These are phyloP conservation scores for Leishmania turanica DNA, from an alignment of 208 protist species.

Conservation along the genomic window DNA sequence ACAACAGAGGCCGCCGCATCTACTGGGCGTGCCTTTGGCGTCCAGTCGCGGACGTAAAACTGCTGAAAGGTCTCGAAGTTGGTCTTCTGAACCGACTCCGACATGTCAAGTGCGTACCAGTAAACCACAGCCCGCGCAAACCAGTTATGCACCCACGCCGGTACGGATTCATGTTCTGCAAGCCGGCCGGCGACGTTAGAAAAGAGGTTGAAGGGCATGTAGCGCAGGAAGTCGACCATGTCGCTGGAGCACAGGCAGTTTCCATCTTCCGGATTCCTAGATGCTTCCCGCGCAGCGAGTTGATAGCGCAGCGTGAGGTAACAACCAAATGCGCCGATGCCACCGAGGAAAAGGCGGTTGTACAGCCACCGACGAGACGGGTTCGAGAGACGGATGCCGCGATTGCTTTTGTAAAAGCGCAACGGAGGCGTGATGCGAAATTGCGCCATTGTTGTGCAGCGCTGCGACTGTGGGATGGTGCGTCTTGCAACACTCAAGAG, in stretches of 20 bases:
- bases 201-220: slow-evolving; percentile 71
- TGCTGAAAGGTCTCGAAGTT: slow-evolving; percentile 71
- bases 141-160: slow-evolving; percentile 46
- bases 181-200: slow-evolving; percentile 57
- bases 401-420: slow-evolving; percentile 67
- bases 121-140: slow-evolving; percentile 47
- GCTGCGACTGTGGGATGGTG: neutral
- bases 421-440: slow-evolving; percentile 16
- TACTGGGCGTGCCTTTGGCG: slow-evolving; percentile 42
- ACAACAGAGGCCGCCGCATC: slow-evolving; percentile 33
- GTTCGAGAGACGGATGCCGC: slow-evolving; percentile 39
- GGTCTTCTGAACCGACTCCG: slow-evolving; percentile 29
- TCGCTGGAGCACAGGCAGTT: slow-evolving; percentile 55
- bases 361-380: slow-evolving; percentile 82
- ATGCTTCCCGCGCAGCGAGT: slow-evolving; percentile 65
- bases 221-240: slow-evolving; percentile 62
- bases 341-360: slow-evolving; percentile 54
- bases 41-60: slow-evolving; percentile 81
- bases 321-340: slow-evolving; percentile 23
- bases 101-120: slow-evolving; percentile 63
- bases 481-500: neutral
- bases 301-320: slow-evolving; percentile 56
- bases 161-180: slow-evolving; percentile 42
- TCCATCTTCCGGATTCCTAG: slow-evolving; percentile 26
- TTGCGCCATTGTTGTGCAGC: slow-evolving; percentile 2